Evolutionary conservation across 139 green algal genomes (phyloP).

Genomic region (Dunaliella primolecta): DNA sequence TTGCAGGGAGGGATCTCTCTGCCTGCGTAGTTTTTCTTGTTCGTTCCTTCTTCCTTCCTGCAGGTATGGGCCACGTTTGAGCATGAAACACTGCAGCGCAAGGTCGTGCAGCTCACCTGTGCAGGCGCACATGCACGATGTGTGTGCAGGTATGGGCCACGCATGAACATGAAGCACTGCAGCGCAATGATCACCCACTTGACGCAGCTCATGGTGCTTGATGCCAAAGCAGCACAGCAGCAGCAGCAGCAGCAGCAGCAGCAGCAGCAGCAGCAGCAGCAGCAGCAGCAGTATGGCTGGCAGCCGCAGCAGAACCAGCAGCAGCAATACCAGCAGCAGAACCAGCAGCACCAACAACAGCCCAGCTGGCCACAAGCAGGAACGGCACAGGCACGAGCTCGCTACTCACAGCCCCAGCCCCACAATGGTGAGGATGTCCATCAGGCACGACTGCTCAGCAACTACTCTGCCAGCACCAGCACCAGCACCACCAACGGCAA

Average conservation of each 20-base stretch:
- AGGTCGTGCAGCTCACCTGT: too few species aligned
- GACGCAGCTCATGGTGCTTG: constrained; percentile 3
- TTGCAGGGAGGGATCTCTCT: too few species aligned
- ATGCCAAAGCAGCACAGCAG: neutral
- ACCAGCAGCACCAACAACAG: constrained; percentile 3
- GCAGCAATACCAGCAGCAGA: neutral
- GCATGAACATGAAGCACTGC: constrained; percentile 33
- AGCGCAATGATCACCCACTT: constrained; percentile 24
- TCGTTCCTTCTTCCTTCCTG: too few species aligned
- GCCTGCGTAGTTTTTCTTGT: too few species aligned
- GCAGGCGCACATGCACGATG: too few species aligned
- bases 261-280: constrained; percentile 1
- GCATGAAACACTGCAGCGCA: too few species aligned
- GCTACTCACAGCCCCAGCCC: too few species aligned
- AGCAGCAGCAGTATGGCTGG: too few species aligned
- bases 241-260: neutral
- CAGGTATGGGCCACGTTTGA: too few species aligned
- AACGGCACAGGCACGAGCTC: neutral
- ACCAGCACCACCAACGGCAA: neutral
- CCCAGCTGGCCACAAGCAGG: neutral
- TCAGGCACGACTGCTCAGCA: neutral
- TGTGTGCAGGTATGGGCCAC: neutral
- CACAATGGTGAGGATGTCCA: too few species aligned
- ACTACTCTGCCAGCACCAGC: neutral
- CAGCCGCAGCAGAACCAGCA: neutral